phyloP scores from a whole-genome alignment of 2,329 filamentous ascomycete species.

The Aspergillus pseudoterreus region DNA sequence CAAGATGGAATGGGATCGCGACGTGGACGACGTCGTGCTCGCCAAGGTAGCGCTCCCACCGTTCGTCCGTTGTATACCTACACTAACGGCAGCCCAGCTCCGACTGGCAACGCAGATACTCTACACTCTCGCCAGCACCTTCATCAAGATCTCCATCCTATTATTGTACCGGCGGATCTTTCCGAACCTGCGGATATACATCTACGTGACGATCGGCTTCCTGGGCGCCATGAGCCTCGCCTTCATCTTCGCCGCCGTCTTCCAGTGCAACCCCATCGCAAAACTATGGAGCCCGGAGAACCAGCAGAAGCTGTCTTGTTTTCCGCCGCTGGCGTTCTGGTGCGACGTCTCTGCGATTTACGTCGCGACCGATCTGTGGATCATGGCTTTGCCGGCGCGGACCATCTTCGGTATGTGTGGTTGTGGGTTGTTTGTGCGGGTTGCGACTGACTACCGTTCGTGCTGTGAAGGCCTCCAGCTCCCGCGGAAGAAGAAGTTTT shows the following conservation, averaged over 20 bases:
- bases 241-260: constrained; percentile 8
- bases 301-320: neutral
- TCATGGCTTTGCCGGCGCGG: constrained; percentile 6
- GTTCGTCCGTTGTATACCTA: neutral
- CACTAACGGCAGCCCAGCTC: neutral
- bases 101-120: constrained; percentile 3
- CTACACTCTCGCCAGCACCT: constrained; percentile 1
- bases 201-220: constrained; percentile 6
- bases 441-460: neutral
- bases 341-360: constrained; percentile 4
- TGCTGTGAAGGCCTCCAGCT: constrained; percentile 1
- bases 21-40: neutral
- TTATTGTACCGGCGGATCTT: constrained; percentile 6
- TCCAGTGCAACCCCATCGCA: constrained; percentile 7
- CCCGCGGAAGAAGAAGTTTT: neutral
- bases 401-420: constrained; percentile 1
- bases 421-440: neutral
- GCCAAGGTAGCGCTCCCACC: neutral
- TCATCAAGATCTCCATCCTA: constrained; percentile 9
- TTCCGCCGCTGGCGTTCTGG: constrained; percentile 9
- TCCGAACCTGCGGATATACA: constrained; percentile 3
- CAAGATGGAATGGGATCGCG: neutral
- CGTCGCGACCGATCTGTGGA: constrained; percentile 11
- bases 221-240: constrained; percentile 10
- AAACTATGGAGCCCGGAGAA: neutral